Evolutionary conservation across 192 early-diverging fungal species (phyloP).

Genomic region (Coemansia sp.): DNA sequence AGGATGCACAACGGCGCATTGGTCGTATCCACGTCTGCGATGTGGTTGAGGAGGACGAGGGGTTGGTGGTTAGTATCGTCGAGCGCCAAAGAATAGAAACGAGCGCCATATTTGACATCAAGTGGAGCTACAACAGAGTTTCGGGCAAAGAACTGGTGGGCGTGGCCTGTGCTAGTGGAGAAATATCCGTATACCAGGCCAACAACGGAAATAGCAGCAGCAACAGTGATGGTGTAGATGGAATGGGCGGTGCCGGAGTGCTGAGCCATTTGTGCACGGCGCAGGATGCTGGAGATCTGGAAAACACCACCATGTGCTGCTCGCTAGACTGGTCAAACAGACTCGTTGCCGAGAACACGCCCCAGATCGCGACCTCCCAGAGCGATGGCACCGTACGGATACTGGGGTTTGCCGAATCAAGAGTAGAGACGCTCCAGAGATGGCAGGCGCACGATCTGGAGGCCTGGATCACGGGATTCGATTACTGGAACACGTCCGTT

Average conservation of each 20-base stretch:
- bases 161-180: conserved; percentile 65
- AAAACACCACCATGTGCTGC: conserved; percentile 63
- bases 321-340: conserved; percentile 91
- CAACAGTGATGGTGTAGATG: background rate
- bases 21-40: conserved; percentile 71
- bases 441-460: conserved; percentile 90
- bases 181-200: conserved; percentile 56
- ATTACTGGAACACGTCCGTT: conserved; percentile 71
- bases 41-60: conserved; percentile 28
- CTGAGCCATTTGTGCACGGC: conserved; percentile 33
- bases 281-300: conserved; percentile 7
- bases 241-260: conserved; percentile 15
- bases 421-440: conserved; percentile 29
- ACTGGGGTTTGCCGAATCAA: conserved; percentile 53
- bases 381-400: conserved; percentile 73
- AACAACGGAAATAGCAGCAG: conserved; percentile 13
- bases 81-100: conserved; percentile 62
- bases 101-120: conserved; percentile 70
- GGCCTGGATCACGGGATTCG: conserved; percentile 91
- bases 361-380: conserved; percentile 66
- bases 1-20: conserved; percentile 54
- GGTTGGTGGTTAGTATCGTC: conserved; percentile 14
- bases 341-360: background rate
- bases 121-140: conserved; percentile 65
- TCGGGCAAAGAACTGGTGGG: conserved; percentile 56